Base-by-base conservation (phyloP, 2,329 filamentous ascomycete genomes). In the Cytospora chrysosperma region DNA sequence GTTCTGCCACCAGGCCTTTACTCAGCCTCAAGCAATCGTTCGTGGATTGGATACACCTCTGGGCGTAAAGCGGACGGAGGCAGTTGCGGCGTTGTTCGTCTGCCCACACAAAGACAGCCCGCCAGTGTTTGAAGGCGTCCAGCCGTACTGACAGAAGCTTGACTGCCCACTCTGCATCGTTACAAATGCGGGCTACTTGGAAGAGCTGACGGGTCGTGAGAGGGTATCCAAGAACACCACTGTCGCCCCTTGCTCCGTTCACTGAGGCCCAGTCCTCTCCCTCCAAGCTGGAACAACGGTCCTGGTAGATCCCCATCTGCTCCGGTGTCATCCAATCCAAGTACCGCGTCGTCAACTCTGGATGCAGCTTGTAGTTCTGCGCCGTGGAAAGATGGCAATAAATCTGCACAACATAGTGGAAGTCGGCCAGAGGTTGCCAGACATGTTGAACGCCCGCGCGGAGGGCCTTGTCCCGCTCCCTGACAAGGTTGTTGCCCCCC, bases 321-420 rank as follows among this genome's bases (percentile, higher is more conserved):
- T 49, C 59, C 40, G 59, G 37, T n/a, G 28, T 28, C 40, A 34
- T 55, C 59, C 59, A 55, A 3, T 7, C 8, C 59, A 61, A 28
- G 21, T 61, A 55, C 3, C 3, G 15, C 13, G 10, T n/a, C 27
- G 51, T 40, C 17, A 55, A 21, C 24, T 55, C 28, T 17, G 59
- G 52, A 28, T 9, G 24, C 3, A 61, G 21, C 17, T 26, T 50
- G 15, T 8, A n/a, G 3, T 34, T 17, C 7, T 19, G n/a, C 21
- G n/a, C 51, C 10, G 43, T 21, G 6, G 47, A 21, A 0, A 61
- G 37, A 17, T 55, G 54, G 3, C 10, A 49, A 27, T 55, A 61
- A 9, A 61, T n/a, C 4, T 43, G 47, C 27, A 61, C 8, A 34
- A 55, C 59, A 28, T 55, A 61, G 21, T 54, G 28, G 40, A 56